Evolutionary conservation across 202 grass and related monocot genomes (phyloP).

Genomic region (Musa balbisiana): DNA sequence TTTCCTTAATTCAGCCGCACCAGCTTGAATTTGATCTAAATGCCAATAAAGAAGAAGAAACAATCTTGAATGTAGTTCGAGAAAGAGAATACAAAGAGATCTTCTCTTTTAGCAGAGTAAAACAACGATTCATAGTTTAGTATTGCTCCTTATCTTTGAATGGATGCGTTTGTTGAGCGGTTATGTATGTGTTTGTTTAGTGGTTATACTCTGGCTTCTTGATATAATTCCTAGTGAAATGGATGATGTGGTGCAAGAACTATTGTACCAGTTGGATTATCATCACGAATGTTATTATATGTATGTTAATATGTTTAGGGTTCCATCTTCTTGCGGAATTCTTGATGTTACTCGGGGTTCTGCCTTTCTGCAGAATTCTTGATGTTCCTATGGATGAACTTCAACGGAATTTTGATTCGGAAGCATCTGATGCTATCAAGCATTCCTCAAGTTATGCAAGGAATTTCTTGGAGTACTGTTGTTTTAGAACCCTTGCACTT

Average conservation of each 20-base stretch:
- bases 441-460: conserved; percentile 54
- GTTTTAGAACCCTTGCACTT: conserved; percentile 73
- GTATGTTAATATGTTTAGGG: background rate
- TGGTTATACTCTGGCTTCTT: background rate
- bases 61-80: background rate
- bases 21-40: background rate
- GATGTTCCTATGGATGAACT: conserved; percentile 48
- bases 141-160: no score
- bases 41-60: background rate
- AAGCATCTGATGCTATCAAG: conserved; percentile 74
- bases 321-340: conserved; percentile 35
- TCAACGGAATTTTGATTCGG: conserved; percentile 61
- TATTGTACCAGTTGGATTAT: background rate
- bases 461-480: conserved; percentile 90
- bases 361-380: conserved; percentile 39
- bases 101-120: background rate
- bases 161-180: no score
- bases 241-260: background rate
- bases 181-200: no score
- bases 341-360: conserved; percentile 28
- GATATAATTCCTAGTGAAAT: background rate
- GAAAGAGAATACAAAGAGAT: background rate
- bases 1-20: background rate
- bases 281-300: background rate
- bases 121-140: no score